Evolutionary conservation across 306 rosid genomes (phyloP), one percentile per base, ranked within the genome.

Genomic region (Hippophae tibetana): DNA sequence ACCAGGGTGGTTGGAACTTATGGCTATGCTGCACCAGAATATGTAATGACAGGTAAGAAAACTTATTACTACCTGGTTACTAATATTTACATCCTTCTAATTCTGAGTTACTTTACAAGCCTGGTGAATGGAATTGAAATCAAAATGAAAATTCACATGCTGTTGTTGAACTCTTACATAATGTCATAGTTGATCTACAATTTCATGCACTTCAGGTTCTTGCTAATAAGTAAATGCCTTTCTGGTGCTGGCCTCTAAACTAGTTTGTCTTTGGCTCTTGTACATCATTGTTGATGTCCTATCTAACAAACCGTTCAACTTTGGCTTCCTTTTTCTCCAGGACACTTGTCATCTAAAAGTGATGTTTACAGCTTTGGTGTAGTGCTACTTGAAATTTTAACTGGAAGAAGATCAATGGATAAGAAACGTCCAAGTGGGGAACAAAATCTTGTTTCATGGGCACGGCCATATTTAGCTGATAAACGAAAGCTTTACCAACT

Each of bases 291-390:
- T 62, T 62, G 59, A 58, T 62, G 52, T 54, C 60, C 64, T 47
- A 60, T 31, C 70, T 66, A 59, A 77, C 63, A 27, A 7, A n/a
- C 41, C 54, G 48, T 58, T 14, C 45, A 43, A 59, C 43, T 71
- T 72, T 46, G 74, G 57, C 49, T 52, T 56, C 63, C 63, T 64
- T 58, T 51, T 65, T 46, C 57, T 7, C 52, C 89, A 90, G 98
- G 98, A 57, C 92, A 90, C 77, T 77, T 90, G 82, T 87, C 96
- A 53, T 78, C 98, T 42, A 90, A 87, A 72, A 90, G 94, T 46
- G 98, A 87, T 70, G 98, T 90, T 78, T 90, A 87, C 70, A 87
- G 96, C 89, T 83, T 90, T 18, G 98, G 98, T 11, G 98, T 87
- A 53, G 98, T 87, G 67, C 68, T 90, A 54, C 92, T 90, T 49